Evolutionary conservation across 2,329 filamentous ascomycete genomes (phyloP).

Genomic region (Cladosporium sp.): DNA sequence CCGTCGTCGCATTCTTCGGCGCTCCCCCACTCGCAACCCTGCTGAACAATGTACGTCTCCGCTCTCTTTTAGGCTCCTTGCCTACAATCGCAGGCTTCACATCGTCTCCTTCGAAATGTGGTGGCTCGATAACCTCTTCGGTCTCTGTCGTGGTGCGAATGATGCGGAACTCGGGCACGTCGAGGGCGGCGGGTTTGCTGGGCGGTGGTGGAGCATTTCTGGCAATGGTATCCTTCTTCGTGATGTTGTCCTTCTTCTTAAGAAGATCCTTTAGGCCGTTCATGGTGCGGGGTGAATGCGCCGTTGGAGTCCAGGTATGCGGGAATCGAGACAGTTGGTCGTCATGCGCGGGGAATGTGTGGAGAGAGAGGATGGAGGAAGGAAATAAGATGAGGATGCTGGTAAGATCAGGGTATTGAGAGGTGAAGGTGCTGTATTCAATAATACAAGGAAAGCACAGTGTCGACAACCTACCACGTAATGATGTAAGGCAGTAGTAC

Average conservation of each 20-base stretch:
- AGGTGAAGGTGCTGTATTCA: background rate
- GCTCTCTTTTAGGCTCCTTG: conserved; percentile 26
- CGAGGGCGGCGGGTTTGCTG: conserved; percentile 20
- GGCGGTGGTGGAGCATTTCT: conserved; percentile 7
- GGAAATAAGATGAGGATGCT: background rate
- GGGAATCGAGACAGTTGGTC: background rate
- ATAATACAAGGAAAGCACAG: background rate
- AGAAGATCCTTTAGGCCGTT: conserved; percentile 64
- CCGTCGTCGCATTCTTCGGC: conserved; percentile 23
- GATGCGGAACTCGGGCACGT: conserved; percentile 71
- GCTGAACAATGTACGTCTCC: conserved; percentile 37
- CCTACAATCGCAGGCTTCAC: background rate
- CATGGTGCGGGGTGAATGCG: conserved; percentile 27
- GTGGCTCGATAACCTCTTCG: conserved; percentile 75
- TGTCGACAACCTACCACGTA: conserved; percentile 3
- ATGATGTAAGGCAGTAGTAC: background rate
- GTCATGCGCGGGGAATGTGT: conserved; percentile 6
- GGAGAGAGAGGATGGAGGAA: background rate
- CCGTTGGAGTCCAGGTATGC: background rate
- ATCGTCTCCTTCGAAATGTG: conserved; percentile 52
- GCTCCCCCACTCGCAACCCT: conserved; percentile 34
- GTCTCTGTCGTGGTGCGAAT: conserved; percentile 79
- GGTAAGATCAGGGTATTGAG: background rate
- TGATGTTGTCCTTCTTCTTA: conserved; percentile 61
- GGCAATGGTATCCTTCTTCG: conserved; percentile 32